phyloP scores from a whole-genome alignment of 2,329 filamentous ascomycete genomes.

The Xylariaceae sp. region DNA sequence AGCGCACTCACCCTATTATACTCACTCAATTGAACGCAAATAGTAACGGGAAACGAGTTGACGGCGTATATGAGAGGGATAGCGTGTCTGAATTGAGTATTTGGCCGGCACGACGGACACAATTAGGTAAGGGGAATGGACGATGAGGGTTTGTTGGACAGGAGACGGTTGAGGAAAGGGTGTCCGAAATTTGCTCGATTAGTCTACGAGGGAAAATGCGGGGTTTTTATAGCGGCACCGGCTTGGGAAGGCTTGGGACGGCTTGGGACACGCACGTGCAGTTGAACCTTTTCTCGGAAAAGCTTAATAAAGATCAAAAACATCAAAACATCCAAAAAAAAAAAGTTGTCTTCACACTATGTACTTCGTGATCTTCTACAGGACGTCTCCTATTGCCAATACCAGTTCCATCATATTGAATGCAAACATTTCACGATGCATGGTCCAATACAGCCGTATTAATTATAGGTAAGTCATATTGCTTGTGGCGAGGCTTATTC shows the following conservation, averaged over 20 bases:
- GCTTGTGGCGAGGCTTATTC: neutral
- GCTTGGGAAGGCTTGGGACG: neutral
- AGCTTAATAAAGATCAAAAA: neutral
- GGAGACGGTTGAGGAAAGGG: neutral
- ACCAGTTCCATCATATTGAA: neutral
- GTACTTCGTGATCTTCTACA: too few relatives aligned
- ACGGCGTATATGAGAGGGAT: neutral
- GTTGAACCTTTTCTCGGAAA: neutral
- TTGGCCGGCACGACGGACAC: neutral
- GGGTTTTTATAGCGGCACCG: neutral
- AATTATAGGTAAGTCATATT: constrained; percentile 1
- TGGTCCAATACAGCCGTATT: neutral
- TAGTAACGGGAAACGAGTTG: neutral
- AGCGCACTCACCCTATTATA: neutral
- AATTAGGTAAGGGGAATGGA: too few relatives aligned
- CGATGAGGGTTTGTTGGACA: neutral
- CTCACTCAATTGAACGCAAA: neutral
- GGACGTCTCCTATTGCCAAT: too few relatives aligned
- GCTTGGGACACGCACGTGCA: constrained; percentile 2
- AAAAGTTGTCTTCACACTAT: too few relatives aligned
- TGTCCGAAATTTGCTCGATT: constrained; percentile 2
- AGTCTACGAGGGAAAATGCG: neutral
- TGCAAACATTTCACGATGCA: neutral
- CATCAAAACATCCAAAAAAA: too few relatives aligned
- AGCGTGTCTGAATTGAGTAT: neutral